These are phyloP conservation scores for Ophiognomonia clavigignenti-juglandacearum DNA, from an alignment of 2,329 filamentous ascomycete genomes.

Conservation along the genomic window DNA sequence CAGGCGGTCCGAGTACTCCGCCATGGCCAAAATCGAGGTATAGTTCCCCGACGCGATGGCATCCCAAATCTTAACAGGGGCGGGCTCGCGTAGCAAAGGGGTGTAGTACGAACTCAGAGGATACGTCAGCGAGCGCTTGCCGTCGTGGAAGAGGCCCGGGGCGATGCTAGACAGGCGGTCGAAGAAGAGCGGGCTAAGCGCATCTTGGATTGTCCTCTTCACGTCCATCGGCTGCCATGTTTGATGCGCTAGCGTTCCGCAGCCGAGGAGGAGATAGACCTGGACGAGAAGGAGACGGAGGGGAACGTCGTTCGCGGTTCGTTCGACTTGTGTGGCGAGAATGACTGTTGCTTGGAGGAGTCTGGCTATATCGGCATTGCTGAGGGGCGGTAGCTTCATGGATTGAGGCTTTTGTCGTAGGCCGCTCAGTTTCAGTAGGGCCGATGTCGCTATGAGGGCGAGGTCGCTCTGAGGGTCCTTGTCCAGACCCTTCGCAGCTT, in stretches of 20 bases:
- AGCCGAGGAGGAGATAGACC: constrained; percentile 47
- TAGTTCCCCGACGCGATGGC: constrained; percentile 48
- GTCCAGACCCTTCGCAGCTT: constrained; percentile 20
- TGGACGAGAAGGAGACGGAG: constrained; percentile 47
- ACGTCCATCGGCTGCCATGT: constrained; percentile 48
- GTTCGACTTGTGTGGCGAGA: constrained; percentile 43
- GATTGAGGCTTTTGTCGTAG: constrained; percentile 14
- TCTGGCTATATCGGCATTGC: constrained; percentile 21
- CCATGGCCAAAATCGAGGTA: constrained; percentile 43
- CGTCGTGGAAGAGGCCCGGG: constrained; percentile 36
- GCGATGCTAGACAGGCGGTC: constrained; percentile 50
- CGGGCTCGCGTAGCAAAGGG: constrained; percentile 33
- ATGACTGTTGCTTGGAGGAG: constrained; percentile 46
- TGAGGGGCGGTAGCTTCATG: constrained; percentile 16
- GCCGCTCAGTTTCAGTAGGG: constrained; percentile 27
- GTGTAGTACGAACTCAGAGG: constrained; percentile 42
- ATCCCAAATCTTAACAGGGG: constrained; percentile 38
- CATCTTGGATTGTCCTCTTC: constrained; percentile 55
- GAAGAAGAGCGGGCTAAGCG: constrained; percentile 48
- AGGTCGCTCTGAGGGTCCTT: constrained; percentile 29
- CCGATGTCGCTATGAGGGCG: constrained; percentile 25
- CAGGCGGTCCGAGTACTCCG: constrained; percentile 37
- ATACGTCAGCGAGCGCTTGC: constrained; percentile 31
- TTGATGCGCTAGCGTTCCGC: constrained; percentile 38
- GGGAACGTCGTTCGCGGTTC: constrained; percentile 39